These are phyloP conservation scores for Alloteropsis semialata DNA, from an alignment of 176 grass and related monocot genomes.

Conservation along the genomic window DNA sequence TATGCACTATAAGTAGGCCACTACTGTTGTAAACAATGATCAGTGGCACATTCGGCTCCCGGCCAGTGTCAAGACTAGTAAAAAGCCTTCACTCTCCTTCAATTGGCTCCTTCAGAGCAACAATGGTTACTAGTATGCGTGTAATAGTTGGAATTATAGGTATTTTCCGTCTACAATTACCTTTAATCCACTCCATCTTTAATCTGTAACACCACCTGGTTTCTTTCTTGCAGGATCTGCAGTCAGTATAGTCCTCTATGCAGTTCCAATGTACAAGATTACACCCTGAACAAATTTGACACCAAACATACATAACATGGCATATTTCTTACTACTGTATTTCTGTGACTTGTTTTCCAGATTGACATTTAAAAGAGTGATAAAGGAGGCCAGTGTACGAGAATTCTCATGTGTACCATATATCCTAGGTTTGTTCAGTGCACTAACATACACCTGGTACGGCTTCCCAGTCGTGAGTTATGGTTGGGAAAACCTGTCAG, in stretches of 20 bases:
- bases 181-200: too few relatives aligned
- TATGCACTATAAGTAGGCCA: too few relatives aligned
- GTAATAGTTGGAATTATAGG: too few relatives aligned
- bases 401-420: constrained; percentile 74
- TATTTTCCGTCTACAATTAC: too few relatives aligned
- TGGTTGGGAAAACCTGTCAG: constrained; percentile 66
- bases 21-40: too few relatives aligned
- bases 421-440: constrained; percentile 46
- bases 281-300: background rate
- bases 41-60: too few relatives aligned
- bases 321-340: background rate
- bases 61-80: too few relatives aligned
- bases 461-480: constrained; percentile 59
- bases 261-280: constrained; percentile 58
- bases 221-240: constrained; percentile 53
- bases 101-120: too few relatives aligned
- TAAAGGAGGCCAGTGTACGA: constrained; percentile 59
- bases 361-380: constrained; percentile 67
- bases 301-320: background rate
- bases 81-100: too few relatives aligned
- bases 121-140: too few relatives aligned
- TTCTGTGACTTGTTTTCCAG: constrained; percentile 21
- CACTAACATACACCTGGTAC: constrained; percentile 63
- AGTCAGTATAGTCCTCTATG: constrained; percentile 59
- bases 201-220: too few relatives aligned